phyloP scores from a whole-genome alignment of 352 stramenopile species.

The Thalassiosira livingstoniorum region DNA sequence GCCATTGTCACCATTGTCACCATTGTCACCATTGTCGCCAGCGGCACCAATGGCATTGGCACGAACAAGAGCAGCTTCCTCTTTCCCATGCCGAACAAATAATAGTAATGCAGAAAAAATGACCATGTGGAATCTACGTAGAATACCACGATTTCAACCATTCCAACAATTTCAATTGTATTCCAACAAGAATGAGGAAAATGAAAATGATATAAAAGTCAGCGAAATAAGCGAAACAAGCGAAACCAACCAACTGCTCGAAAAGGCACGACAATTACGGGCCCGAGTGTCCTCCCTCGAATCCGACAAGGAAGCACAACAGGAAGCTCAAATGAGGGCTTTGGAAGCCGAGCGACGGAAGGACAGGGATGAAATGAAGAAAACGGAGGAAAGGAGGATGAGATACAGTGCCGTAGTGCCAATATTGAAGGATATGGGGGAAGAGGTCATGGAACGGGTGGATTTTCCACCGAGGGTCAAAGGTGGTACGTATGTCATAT shows the following conservation, averaged over 20 bases:
- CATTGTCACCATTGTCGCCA: no score
- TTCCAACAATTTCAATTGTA: neutral
- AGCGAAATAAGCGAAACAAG: conserved; percentile 37
- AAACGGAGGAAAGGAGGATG: conserved; percentile 47
- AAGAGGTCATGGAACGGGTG: conserved; percentile 68
- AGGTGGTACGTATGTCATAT: conserved; percentile 40
- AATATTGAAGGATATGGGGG: conserved; percentile 82
- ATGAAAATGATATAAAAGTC: no score
- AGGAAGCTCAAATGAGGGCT: conserved; percentile 9
- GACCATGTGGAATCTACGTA: no score
- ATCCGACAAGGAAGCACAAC: conserved; percentile 53
- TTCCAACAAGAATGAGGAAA: conserved; percentile 29
- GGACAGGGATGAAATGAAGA: conserved; percentile 35
- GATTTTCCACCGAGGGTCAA: conserved; percentile 75
- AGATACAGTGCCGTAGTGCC: conserved; percentile 75
- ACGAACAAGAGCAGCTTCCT: no score
- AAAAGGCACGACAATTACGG: conserved; percentile 71
- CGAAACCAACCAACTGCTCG: conserved; percentile 51
- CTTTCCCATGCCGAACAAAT: no score
- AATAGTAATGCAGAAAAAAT: no score
- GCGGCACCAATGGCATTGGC: no score
- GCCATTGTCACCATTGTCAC: no score
- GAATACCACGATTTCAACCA: neutral
- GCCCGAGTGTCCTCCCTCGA: conserved; percentile 68
- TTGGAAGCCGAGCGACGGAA: conserved; percentile 38